Evolutionary conservation across 2,329 filamentous ascomycete genomes (phyloP).

Genomic region (Eurotiales sp.): DNA sequence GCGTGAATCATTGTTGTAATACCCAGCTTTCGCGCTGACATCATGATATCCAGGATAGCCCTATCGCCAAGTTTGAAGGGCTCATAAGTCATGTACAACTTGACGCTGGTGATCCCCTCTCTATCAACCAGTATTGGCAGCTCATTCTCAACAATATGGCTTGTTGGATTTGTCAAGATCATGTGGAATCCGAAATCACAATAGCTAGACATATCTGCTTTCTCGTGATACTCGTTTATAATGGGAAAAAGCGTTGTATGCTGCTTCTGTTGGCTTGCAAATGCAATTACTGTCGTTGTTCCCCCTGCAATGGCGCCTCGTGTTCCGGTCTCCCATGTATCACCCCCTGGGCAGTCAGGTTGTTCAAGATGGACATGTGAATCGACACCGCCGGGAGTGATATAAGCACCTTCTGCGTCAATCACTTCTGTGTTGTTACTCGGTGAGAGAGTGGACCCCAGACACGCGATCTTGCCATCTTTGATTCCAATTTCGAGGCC

Average conservation of each 20-base stretch:
- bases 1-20: conserved; percentile 51
- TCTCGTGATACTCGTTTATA: not conserved
- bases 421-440: not conserved
- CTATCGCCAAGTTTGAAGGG: no score
- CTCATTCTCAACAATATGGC: not conserved
- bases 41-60: no score
- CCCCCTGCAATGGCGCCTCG: not conserved
- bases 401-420: no score
- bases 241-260: not conserved
- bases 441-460: no score
- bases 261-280: not conserved
- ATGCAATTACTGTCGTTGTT: not conserved
- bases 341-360: no score
- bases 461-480: no score
- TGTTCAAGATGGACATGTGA: no score
- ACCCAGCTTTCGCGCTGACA: conserved; percentile 36
- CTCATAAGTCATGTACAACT: no score
- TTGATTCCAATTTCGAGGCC: not conserved
- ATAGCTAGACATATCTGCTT: not conserved
- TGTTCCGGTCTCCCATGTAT: not conserved
- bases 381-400: no score
- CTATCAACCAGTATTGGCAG: not conserved
- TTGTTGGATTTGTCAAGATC: no score
- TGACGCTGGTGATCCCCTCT: no score
- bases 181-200: not conserved